Evolutionary conservation across 768 basidiomycete species (phyloP).

Genomic region (Strobilomyces echinocephalus): DNA sequence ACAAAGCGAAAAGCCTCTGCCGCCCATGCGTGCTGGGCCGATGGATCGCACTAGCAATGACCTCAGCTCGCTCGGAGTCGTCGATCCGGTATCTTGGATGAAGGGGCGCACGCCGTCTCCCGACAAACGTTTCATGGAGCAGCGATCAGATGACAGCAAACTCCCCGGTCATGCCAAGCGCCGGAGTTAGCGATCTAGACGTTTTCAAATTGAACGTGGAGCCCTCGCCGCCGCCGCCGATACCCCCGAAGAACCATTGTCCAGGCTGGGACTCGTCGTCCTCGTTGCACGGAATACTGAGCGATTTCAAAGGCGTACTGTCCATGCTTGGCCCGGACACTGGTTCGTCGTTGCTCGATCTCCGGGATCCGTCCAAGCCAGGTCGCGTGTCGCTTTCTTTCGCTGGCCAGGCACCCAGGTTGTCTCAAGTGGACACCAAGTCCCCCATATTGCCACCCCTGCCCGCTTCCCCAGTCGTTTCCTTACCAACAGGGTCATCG

Average conservation of each 20-base stretch:
- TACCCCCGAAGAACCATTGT: constrained; percentile 30
- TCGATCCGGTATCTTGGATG: constrained; percentile 43
- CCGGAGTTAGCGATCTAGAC: constrained; percentile 66
- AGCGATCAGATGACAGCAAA: constrained; percentile 24
- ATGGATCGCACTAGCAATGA: constrained; percentile 36
- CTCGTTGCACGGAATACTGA: constrained; percentile 58
- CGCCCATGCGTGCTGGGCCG: constrained; percentile 45
- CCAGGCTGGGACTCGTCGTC: constrained; percentile 39
- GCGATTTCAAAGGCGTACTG: constrained; percentile 70
- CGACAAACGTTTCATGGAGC: constrained; percentile 27
- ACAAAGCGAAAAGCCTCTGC: constrained; percentile 57
- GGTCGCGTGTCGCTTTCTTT: constrained; percentile 37
- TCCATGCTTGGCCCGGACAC: constrained; percentile 58
- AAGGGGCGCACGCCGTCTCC: constrained; percentile 32
- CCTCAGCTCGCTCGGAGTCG: constrained; percentile 54
- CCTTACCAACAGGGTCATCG: constrained; percentile 22
- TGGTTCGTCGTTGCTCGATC: constrained; percentile 48
- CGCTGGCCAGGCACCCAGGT: constrained; percentile 22
- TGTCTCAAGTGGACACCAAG: constrained; percentile 17
- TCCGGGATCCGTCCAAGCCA: constrained; percentile 62
- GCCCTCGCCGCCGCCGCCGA: constrained; percentile 34
- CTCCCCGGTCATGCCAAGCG: constrained; percentile 41
- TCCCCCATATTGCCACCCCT: constrained; percentile 18
- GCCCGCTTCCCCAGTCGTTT: constrained; percentile 21
- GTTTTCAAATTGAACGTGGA: constrained; percentile 41